Evolutionary conservation across 2,329 filamentous ascomycete species (phyloP).

Genomic region (Beauveria pseudobassiana): DNA sequence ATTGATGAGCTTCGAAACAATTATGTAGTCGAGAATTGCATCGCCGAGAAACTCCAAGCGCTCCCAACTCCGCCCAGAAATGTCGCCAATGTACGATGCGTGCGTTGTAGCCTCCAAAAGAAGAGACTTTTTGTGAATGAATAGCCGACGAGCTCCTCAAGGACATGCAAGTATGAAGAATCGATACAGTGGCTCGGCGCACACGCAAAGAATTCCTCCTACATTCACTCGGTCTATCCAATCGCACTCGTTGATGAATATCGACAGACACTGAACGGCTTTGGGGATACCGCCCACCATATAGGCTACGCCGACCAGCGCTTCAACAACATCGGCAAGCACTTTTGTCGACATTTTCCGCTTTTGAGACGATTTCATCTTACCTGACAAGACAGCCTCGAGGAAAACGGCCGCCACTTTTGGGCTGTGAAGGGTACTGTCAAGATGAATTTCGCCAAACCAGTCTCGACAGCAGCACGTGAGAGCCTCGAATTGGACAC

Average conservation of each 20-base stretch:
- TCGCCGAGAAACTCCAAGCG: constrained; percentile 86
- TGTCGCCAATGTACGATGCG: constrained; percentile 47
- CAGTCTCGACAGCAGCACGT: constrained; percentile 52
- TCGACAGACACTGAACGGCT: constrained; percentile 54
- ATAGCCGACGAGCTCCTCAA: constrained; percentile 66
- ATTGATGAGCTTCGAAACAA: constrained; percentile 56
- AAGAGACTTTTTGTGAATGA: constrained; percentile 60
- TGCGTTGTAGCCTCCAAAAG: constrained; percentile 79
- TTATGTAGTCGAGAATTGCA: constrained; percentile 69
- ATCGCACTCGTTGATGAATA: constrained; percentile 55
- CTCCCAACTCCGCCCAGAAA: constrained; percentile 43
- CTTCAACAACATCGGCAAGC: constrained; percentile 81
- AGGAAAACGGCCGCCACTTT: constrained; percentile 67
- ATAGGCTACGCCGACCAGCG: constrained; percentile 71
- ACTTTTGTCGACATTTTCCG: constrained; percentile 62
- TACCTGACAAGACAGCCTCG: constrained; percentile 24
- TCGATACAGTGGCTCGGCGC: constrained; percentile 29
- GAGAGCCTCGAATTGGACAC: constrained; percentile 72
- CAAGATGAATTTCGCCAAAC: constrained; percentile 67
- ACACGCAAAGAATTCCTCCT: constrained; percentile 36
- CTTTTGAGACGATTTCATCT: constrained; percentile 12
- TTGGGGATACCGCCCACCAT: constrained; percentile 59
- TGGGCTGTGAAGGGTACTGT: constrained; percentile 56
- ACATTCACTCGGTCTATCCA: constrained; percentile 42
- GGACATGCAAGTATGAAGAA: constrained; percentile 33